Conservation (phyloP, 176 grass and related monocot genomes). For the Aegilops sharonensis region DNA sequence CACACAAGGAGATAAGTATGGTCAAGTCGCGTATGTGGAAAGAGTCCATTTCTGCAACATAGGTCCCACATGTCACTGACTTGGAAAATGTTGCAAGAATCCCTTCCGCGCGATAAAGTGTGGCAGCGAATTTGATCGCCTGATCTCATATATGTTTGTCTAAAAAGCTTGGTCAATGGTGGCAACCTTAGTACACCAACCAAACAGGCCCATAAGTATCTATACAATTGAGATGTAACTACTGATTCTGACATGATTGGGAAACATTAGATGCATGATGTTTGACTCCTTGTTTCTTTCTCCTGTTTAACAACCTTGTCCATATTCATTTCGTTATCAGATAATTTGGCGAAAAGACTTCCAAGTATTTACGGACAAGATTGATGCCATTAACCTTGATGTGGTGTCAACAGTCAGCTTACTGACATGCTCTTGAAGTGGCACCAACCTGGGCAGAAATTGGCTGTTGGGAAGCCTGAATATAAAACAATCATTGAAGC, state of each 20-base stretch:
- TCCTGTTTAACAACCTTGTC: not conserved
- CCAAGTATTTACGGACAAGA: not conserved
- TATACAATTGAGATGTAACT: not conserved
- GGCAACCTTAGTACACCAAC: not conserved
- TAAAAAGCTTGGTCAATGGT: not conserved
- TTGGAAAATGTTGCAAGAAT: not conserved
- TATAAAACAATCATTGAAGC: not conserved
- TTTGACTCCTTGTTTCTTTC: not conserved
- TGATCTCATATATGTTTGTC: not conserved
- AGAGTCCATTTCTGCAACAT: no score
- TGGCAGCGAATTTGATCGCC: not conserved
- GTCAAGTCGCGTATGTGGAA: no score
- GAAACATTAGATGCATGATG: no score
- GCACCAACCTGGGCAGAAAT: not conserved
- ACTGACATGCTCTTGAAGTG: not conserved
- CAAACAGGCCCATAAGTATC: not conserved
- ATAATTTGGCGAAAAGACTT: not conserved
- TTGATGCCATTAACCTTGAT: not conserved
- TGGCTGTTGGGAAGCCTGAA: not conserved
- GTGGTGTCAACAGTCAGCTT: not conserved
- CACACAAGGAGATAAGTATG: not conserved
- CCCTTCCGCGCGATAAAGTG: not conserved
- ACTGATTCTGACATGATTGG: no score
- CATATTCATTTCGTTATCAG: not conserved
- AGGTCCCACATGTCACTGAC: not conserved